Evolutionary conservation across 139 green algal species (phyloP).

Genomic region (Chlamydomonas sp.): DNA sequence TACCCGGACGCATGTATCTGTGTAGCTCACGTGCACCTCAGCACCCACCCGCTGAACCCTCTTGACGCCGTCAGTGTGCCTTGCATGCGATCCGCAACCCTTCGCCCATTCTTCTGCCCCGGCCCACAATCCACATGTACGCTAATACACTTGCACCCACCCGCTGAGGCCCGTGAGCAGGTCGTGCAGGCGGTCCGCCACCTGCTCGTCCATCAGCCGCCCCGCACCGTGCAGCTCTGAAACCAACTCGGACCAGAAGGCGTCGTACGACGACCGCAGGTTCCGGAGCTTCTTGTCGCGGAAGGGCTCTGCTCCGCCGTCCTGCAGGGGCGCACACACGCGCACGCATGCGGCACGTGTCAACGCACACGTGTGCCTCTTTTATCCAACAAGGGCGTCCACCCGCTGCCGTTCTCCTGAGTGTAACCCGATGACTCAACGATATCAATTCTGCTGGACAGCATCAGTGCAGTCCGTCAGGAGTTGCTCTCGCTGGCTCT

Average conservation of each 20-base stretch:
- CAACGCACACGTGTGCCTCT: neutral
- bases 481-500: no score
- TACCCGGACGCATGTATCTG: no score
- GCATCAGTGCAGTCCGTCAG: neutral
- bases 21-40: neutral
- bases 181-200: constrained; percentile 67
- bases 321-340: constrained; percentile 15
- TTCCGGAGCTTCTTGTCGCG: constrained; percentile 39
- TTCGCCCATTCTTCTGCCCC: neutral
- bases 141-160: constrained; percentile 33
- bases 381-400: neutral
- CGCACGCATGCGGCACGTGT: neutral
- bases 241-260: constrained; percentile 68
- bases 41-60: neutral
- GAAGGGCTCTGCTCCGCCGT: constrained; percentile 63
- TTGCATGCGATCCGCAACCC: neutral
- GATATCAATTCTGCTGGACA: neutral
- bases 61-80: no score
- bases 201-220: constrained; percentile 65
- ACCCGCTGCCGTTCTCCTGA: neutral
- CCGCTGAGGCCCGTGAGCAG: constrained; percentile 72
- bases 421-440: neutral
- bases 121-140: neutral
- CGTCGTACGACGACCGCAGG: constrained; percentile 61
- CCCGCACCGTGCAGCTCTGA: constrained; percentile 47